phyloP scores from a whole-genome alignment of 2,329 filamentous ascomycete species.

The Colletotrichum higginsianum region DNA sequence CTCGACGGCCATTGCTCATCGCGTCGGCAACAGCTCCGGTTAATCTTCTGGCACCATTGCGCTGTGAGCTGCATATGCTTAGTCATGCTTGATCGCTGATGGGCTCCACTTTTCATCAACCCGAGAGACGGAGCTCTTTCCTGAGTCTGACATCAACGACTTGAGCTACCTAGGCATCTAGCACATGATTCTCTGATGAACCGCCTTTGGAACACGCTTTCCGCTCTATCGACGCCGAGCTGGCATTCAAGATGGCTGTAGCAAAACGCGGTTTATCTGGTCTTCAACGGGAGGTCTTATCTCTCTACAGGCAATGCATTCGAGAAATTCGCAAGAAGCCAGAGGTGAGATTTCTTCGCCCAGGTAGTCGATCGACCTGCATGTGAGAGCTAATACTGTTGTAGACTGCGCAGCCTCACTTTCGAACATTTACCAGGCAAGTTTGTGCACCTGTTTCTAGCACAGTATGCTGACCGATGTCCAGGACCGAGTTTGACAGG shows the following conservation, averaged over 20 bases:
- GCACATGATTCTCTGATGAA: slow-evolving; percentile 1
- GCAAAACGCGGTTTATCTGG: slow-evolving; percentile 74
- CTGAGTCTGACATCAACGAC: slow-evolving; percentile 34
- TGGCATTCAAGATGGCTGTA: slow-evolving; percentile 30
- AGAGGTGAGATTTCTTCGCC: slow-evolving; percentile 60
- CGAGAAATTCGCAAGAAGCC: slow-evolving; percentile 88
- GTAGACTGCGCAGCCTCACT: slow-evolving; percentile 72
- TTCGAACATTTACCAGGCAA: slow-evolving; percentile 75
- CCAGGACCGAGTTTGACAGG: slow-evolving; percentile 83
- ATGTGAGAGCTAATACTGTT: slow-evolving; percentile 20
- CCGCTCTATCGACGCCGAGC: slow-evolving; percentile 3
- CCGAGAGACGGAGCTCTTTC: slow-evolving; percentile 16
- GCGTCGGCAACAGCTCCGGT: slow-evolving; percentile 7
- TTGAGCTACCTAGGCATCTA: slow-evolving; percentile 23
- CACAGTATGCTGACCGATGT: slow-evolving; percentile 9
- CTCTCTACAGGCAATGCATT: slow-evolving; percentile 89
- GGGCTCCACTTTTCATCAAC: slow-evolving; percentile 2
- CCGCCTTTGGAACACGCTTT: slow-evolving; percentile 6
- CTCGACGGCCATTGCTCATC: slow-evolving; percentile 9
- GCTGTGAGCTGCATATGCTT: slow-evolving; percentile 15
- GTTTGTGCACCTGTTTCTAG: slow-evolving; percentile 41
- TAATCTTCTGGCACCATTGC: slow-evolving; percentile 24
- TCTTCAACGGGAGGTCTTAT: slow-evolving; percentile 89
- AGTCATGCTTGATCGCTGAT: slow-evolving; percentile 5
- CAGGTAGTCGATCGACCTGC: background rate